Percentiles rank a stretch among this genome's conserved stretches.
phyloP scores from a whole-genome alignment of 2,329 filamentous ascomycete genomes.

The Cladosporium sp. region DNA sequence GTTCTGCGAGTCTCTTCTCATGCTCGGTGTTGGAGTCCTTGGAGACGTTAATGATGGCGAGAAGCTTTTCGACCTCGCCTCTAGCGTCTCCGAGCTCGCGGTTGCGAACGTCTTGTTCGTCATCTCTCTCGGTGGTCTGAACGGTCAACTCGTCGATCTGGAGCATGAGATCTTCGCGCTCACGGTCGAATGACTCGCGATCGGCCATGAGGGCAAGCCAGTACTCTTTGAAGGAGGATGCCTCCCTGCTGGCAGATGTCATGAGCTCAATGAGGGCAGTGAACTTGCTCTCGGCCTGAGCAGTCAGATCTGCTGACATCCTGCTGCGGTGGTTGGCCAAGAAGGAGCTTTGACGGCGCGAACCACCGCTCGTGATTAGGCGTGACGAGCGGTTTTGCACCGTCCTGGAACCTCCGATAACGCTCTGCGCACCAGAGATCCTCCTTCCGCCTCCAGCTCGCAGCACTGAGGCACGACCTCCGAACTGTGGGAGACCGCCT shows the following conservation, averaged over 20 bases:
- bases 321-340: conserved; percentile 30
- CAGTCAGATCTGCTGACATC: conserved; percentile 32
- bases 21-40: conserved; percentile 28
- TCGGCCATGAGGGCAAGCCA: conserved; percentile 34
- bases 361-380: conserved; percentile 24
- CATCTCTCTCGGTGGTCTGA: neutral
- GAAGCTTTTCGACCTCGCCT: conserved; percentile 35
- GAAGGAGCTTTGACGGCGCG: conserved; percentile 28
- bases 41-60: conserved; percentile 32
- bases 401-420: conserved; percentile 5
- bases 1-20: conserved; percentile 32
- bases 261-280: conserved; percentile 36
- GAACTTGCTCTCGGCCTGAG: conserved; percentile 36
- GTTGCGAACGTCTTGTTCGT: conserved; percentile 27
- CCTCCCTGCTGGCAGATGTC: conserved; percentile 33
- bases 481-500: conserved; percentile 22
- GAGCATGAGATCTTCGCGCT: conserved; percentile 33
- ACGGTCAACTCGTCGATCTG: conserved; percentile 31
- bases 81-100: conserved; percentile 30
- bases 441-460: neutral
- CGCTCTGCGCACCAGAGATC: conserved; percentile 16
- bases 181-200: conserved; percentile 31
- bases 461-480: neutral
- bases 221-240: conserved; percentile 33
- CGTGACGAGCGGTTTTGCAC: conserved; percentile 22